Evolutionary conservation across 2,329 filamentous ascomycete species (phyloP).

Genomic region (Colletotrichum phormii): DNA sequence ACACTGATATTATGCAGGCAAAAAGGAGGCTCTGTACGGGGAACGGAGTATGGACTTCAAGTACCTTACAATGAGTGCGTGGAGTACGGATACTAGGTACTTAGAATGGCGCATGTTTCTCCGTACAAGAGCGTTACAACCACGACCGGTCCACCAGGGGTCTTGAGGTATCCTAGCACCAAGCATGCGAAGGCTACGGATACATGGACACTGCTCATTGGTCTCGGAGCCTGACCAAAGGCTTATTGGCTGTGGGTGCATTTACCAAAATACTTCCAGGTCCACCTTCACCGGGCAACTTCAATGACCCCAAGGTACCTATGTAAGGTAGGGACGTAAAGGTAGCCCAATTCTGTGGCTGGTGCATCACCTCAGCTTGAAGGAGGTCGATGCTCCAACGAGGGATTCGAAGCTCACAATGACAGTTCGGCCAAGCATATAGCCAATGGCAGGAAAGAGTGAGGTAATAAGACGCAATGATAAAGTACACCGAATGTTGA

Average conservation of each 20-base stretch:
- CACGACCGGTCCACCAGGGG: background rate
- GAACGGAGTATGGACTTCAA: too few species aligned
- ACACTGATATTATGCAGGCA: too few species aligned
- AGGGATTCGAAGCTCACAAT: background rate
- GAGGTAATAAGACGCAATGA: background rate
- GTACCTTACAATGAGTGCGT: too few species aligned
- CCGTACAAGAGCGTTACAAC: conserved; percentile 8
- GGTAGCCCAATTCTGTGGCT: background rate
- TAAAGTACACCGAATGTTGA: background rate
- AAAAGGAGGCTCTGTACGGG: too few species aligned
- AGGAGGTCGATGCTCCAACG: background rate
- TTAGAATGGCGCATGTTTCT: background rate
- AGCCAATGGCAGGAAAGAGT: background rate
- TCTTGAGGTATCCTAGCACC: conserved; percentile 6
- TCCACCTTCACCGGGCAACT: background rate
- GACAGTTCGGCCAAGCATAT: background rate
- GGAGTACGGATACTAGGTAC: too few species aligned
- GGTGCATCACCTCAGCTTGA: background rate
- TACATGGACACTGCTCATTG: conserved; percentile 4
- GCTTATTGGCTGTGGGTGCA: background rate
- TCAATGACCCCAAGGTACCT: background rate
- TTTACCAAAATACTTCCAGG: background rate
- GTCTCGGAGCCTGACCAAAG: background rate
- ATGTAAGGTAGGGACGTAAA: too few species aligned
- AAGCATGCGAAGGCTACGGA: conserved; percentile 21